phyloP scores from a whole-genome alignment of 2,329 filamentous ascomycete genomes.

The Xylaria arbuscula region DNA sequence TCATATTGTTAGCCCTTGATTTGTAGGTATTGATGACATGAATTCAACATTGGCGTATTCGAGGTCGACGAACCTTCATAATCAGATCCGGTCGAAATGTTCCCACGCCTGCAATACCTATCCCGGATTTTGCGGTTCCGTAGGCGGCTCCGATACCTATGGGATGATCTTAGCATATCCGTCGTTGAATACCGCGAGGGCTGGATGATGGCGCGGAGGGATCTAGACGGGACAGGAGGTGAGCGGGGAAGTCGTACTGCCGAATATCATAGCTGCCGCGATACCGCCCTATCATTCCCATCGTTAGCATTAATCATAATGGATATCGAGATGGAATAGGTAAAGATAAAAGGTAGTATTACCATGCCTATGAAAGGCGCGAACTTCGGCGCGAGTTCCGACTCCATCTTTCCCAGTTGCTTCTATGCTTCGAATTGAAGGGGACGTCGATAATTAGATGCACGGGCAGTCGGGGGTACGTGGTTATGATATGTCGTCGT shows the following conservation, averaged over 20 bases:
- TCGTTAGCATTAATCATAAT: constrained; percentile 5
- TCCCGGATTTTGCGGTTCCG: constrained; percentile 88
- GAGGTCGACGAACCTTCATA: constrained; percentile 76
- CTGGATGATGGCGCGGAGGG: constrained; percentile 8
- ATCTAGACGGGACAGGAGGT: neutral
- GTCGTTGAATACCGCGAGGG: constrained; percentile 40
- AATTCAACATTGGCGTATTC: neutral
- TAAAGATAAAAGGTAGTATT: constrained; percentile 50
- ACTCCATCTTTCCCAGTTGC: constrained; percentile 52
- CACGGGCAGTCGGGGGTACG: neutral
- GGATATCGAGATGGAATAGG: too few species aligned
- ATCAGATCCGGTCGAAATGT: constrained; percentile 88
- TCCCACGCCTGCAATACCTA: constrained; percentile 86
- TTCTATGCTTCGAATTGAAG: neutral
- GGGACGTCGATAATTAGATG: neutral
- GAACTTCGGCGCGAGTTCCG: constrained; percentile 78
- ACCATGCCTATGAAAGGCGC: constrained; percentile 92
- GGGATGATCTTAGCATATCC: constrained; percentile 43
- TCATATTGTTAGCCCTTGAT: neutral
- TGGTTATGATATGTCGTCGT: neutral
- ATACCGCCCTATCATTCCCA: constrained; percentile 72
- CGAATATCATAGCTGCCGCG: constrained; percentile 84
- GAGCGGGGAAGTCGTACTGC: constrained; percentile 67
- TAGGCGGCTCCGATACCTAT: constrained; percentile 79
- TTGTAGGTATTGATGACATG: neutral